Evolutionary conservation across 1,284 basidiomycete genomes (phyloP), one percentile per base, ranked within the genome.

Genomic region (Rhodotorula sp.): DNA sequence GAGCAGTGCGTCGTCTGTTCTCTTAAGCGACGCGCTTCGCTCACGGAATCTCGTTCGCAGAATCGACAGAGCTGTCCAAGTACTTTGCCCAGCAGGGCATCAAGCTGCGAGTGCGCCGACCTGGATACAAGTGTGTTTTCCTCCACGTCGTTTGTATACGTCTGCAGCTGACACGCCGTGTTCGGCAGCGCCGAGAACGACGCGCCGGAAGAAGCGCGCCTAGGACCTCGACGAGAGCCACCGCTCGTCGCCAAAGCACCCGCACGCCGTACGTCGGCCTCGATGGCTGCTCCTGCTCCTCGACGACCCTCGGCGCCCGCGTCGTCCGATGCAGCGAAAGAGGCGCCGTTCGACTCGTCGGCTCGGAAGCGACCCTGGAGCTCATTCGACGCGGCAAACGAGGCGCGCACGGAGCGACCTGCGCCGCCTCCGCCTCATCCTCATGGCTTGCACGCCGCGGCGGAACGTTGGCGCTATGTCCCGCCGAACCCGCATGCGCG

Each of bases 61-160:
- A 92, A 78, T 92, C 91, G 20, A 94, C 92, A 48, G 88, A 90
- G 22, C 84, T 94, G 46, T 94, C 92, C 32, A 90, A 92, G 70
- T 89, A 90, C n/a, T 89, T 95, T 78, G 91, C 91, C 27, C 89
- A 89, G 76, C 92, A 95, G 83, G 91, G 91, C 46, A 89, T 94
- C 80, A 92, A 94, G 79, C 84, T 95, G 62, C 91, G 93, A 36
- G 83, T 91, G n/a, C 58, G 73, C 11, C 51, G 70, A 2, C 69
- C 72, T 2, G 62, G 52, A 7, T 10, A 57, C 5, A 55, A 22
- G 68, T 62, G 22, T 29, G 68, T 59, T 34, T 9, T 0, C 27
- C 11, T 29, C 30, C 7, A 2, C 29, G 24, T 59, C 20, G 11
- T 29, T 15, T 30, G 30, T 29, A 24, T 2, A 19, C 29, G 29